phyloP scores from a whole-genome alignment of 805 yeast genomes.

The Cyberlindnera amylophila region DNA sequence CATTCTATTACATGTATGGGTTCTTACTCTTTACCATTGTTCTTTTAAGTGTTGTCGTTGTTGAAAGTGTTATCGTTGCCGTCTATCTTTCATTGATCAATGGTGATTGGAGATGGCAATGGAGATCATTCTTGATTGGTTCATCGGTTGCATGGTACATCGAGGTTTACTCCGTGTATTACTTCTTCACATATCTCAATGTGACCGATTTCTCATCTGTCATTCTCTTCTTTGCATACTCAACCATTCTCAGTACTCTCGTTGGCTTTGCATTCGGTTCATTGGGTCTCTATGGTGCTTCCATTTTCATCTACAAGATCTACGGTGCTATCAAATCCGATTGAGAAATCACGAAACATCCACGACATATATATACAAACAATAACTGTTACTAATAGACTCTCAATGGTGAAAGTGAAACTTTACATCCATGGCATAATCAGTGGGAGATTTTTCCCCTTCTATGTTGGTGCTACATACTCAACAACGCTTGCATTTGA shows the following conservation, averaged over 20 bases:
- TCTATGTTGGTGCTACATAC: too few species aligned
- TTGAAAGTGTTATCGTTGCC: conserved; percentile 69
- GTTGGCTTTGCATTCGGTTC: conserved; percentile 75
- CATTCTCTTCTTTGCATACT: conserved; percentile 67
- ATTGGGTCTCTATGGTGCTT: conserved; percentile 64
- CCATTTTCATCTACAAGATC: conserved; percentile 58
- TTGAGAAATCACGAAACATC: conserved; percentile 23
- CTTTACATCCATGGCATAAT: too few species aligned
- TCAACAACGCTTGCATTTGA: too few species aligned
- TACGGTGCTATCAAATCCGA: conserved; percentile 58
- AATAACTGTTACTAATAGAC: background rate
- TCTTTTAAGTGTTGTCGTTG: conserved; percentile 56
- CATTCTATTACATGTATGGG: conserved; percentile 78
- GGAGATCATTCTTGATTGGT: conserved; percentile 74
- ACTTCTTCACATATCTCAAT: conserved; percentile 53
- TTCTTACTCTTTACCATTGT: conserved; percentile 61
- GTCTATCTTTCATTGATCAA: conserved; percentile 58
- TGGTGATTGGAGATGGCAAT: conserved; percentile 69
- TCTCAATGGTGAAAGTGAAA: too few species aligned
- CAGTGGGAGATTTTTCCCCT: too few species aligned
- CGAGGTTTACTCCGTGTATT: conserved; percentile 62
- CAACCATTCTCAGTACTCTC: conserved; percentile 56
- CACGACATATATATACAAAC: background rate
- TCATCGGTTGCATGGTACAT: conserved; percentile 71
- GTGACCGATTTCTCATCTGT: conserved; percentile 65